A percentile compares a stretch with the other conserved stretches of the same genome.
Conservation (phyloP, 495 filamentous ascomycete genomes). For the Aspergillus cavernicola region DNA sequence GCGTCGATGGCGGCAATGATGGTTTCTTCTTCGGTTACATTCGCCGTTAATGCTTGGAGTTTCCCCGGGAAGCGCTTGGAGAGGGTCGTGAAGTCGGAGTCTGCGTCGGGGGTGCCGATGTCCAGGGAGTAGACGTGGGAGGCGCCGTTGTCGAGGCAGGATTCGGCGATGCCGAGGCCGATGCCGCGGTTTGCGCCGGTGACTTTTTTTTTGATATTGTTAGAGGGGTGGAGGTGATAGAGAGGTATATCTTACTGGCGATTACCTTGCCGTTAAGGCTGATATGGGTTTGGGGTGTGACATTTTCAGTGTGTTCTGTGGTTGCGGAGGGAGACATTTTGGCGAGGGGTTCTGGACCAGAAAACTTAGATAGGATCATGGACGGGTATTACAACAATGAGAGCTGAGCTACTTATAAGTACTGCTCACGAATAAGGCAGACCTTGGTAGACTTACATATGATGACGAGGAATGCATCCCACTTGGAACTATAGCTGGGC, state of each 20-base stretch:
- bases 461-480: too few species aligned
- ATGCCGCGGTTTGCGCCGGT: slow-evolving; percentile 7
- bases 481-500: too few species aligned
- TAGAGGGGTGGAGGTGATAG: neutral
- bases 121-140: slow-evolving; percentile 60
- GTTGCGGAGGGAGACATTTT: neutral
- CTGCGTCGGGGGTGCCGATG: slow-evolving; percentile 53
- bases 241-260: neutral
- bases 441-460: too few species aligned
- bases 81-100: slow-evolving; percentile 46
- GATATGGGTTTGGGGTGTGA: neutral
- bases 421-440: too few species aligned
- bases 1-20: slow-evolving; percentile 13
- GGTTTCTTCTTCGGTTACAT: slow-evolving; percentile 34
- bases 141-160: neutral
- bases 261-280: neutral
- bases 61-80: slow-evolving; percentile 57
- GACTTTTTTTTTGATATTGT: neutral
- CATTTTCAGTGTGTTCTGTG: too few species aligned
- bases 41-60: slow-evolving; percentile 71
- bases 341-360: neutral
- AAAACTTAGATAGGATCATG: neutral
- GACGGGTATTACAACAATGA: neutral
- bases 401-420: neutral
- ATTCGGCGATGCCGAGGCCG: neutral